Percentiles rank a stretch among this genome's conserved stretches.
These are phyloP conservation scores for Globisporangium uncinulatum DNA, from an alignment of 352 stramenopile genomes.

Conservation along the genomic window DNA sequence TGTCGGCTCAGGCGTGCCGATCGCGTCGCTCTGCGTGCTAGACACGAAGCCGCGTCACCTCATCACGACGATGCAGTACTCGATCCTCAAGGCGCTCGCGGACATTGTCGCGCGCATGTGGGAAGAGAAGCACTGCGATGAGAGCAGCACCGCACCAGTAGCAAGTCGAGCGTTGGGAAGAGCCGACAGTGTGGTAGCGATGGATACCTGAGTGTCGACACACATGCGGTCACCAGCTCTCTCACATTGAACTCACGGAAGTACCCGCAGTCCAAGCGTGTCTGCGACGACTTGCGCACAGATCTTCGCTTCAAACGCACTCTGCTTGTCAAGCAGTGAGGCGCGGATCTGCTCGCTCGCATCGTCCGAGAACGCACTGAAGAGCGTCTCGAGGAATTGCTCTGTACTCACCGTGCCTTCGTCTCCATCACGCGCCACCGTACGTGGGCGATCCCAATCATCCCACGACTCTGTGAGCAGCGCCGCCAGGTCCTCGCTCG, in stretches of 20 bases:
- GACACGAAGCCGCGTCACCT: constrained; percentile 37
- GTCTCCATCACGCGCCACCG: background rate
- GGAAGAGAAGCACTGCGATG: constrained; percentile 2
- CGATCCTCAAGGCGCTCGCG: constrained; percentile 35
- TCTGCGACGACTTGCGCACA: constrained; percentile 5
- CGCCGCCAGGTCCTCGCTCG: constrained; percentile 33
- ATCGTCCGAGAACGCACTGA: constrained; percentile 22
- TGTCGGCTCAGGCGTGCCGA: constrained; percentile 12
- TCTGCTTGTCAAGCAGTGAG: constrained; percentile 30
- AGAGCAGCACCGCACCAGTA: background rate
- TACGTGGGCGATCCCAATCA: background rate
- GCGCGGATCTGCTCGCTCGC: constrained; percentile 30
- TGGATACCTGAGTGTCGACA: too few relatives aligned
- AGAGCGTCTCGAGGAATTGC: constrained; percentile 16
- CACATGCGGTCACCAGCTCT: too few relatives aligned
- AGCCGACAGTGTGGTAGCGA: too few relatives aligned
- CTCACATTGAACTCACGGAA: background rate
- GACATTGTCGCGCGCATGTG: constrained; percentile 17
- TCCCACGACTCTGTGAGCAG: constrained; percentile 43
- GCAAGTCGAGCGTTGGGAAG: too few relatives aligned
- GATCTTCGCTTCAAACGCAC: constrained; percentile 23
- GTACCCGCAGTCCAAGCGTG: constrained; percentile 9
- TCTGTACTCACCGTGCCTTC: constrained; percentile 2
- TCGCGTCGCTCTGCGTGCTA: constrained; percentile 40
- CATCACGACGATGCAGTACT: constrained; percentile 61